A percentile compares a stretch with the other conserved stretches of the same genome.
Evolutionary conservation across 331 rosid genomes (phyloP).

Genomic region (Cydonia oblonga): DNA sequence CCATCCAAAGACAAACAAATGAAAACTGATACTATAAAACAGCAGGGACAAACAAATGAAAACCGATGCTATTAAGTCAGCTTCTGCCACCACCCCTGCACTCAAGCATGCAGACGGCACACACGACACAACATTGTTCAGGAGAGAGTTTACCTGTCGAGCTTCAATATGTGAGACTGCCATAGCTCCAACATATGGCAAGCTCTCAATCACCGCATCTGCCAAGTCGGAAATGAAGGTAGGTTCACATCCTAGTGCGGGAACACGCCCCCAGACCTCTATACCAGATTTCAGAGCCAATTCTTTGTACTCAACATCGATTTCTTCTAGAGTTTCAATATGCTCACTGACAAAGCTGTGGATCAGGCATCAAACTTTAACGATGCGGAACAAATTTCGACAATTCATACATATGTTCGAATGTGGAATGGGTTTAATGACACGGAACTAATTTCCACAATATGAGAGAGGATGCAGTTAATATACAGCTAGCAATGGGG

Average conservation of each 20-base stretch:
- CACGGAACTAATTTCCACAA: background rate
- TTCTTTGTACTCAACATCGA: slow-evolving; percentile 96
- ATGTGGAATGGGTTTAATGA: background rate
- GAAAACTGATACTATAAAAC: too few species aligned
- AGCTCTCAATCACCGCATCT: slow-evolving; percentile 94
- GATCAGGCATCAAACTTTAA: slow-evolving; percentile 20
- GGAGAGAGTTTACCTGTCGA: slow-evolving; percentile 57
- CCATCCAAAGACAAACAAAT: slow-evolving; percentile 5
- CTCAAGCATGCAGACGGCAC: background rate
- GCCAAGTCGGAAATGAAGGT: slow-evolving; percentile 95
- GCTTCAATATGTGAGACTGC: slow-evolving; percentile 98
- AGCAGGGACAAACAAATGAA: too few species aligned
- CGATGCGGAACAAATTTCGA: background rate
- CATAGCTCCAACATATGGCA: slow-evolving; percentile 99
- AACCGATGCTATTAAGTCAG: background rate
- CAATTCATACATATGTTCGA: background rate
- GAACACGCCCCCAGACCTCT: slow-evolving; percentile 97
- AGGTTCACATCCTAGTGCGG: slow-evolving; percentile 92
- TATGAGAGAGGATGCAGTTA: background rate
- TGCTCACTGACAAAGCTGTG: slow-evolving; percentile 98
- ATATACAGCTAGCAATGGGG: background rate
- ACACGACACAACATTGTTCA: too few species aligned
- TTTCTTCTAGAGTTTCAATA: slow-evolving; percentile 95
- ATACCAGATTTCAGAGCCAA: slow-evolving; percentile 83
- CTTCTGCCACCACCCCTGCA: background rate